Base-by-base conservation (phyloP, 2,329 filamentous ascomycete genomes). In the Aspergillus jensenii region DNA sequence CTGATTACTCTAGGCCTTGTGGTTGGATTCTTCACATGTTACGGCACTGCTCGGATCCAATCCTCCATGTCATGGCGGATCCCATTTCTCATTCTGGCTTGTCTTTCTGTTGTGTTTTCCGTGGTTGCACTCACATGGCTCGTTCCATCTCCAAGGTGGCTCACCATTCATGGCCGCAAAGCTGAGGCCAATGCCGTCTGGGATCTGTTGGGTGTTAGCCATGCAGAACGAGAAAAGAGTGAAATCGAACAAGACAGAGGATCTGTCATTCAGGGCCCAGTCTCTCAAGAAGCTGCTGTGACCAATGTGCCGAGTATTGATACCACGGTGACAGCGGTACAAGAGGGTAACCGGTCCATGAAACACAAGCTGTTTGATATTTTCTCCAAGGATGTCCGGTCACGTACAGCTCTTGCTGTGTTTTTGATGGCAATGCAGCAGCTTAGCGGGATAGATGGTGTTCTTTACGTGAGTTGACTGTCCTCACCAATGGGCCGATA, bases 401-500 rank as follows among this genome's bases (percentile, higher is more conserved):
- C 72, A 4, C 75, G 79, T 3, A 85, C 82, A 0, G 68, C 77
- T 0, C 70, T 87, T 17, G 84, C 79, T 0, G 74, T 84, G 0
- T 87, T 87, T 59, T 69, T 86, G 52, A 79, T 87, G 67, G 80
- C 76, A 2, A 84, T 86, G 77, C 78, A 84, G 33, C 86, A 88
- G 63, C 71, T 87, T 0, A 82, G 78, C 27, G 85, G 86, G 0
- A 87, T 88, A 50, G 86, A 88, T 61, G 85, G 82, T 0, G 79
- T 88, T 5, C 75, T 86, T 23, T 87, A 86, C 58, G 83, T 84
- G 66, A 67, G 79, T 74, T 41, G 9, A 17, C 4, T 6, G 3
- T 8, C 39, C 5, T 27, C 31, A 37, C 19, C 41, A 8, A 12
- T 39, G 44, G 8, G 3, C 35, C 49, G 11, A 31, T 31, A 6